These are phyloP conservation scores for Radiomyces spectabilis DNA, from an alignment of 192 early-diverging fungal genomes.

Conservation along the genomic window DNA sequence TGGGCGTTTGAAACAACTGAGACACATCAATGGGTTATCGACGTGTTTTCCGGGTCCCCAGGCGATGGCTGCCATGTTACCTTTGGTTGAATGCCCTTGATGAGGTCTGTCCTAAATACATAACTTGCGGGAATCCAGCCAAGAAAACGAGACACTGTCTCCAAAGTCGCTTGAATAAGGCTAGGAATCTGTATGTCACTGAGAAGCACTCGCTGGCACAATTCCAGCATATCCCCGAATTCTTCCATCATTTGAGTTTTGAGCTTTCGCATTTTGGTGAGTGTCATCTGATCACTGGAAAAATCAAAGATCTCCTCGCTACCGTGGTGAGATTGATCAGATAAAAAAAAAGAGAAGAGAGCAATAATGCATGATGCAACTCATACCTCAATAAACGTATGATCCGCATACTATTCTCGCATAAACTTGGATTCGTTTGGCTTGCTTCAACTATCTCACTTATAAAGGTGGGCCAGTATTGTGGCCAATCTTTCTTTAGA, in stretches of 20 bases:
- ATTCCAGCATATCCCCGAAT: conserved; percentile 2
- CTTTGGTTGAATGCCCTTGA: conserved; percentile 2
- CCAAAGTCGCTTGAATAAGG: neutral
- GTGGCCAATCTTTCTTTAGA: conserved; percentile 21
- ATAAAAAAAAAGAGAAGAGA: neutral
- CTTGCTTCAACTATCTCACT: conserved; percentile 13
- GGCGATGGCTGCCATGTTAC: no score
- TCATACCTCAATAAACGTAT: conserved; percentile 9
- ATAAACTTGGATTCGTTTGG: conserved; percentile 4
- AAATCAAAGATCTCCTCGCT: conserved; percentile 22
- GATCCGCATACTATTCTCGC: conserved; percentile 21
- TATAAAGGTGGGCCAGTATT: conserved; percentile 18
- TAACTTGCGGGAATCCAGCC: conserved; percentile 13
- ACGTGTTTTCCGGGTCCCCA: no score
- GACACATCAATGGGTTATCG: no score
- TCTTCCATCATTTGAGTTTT: conserved; percentile 11
- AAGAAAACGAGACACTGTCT: conserved; percentile 1
- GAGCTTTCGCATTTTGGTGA: conserved; percentile 14
- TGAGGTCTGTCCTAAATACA: conserved; percentile 4
- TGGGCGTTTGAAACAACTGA: neutral
- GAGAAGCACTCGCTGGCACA: conserved; percentile 3
- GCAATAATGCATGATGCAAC: neutral
- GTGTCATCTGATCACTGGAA: conserved; percentile 8
- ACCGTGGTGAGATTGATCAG: neutral
- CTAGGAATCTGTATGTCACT: neutral